Base-by-base conservation (phyloP, 345 rosid genomes). In the Erysimum cheiranthoides region DNA sequence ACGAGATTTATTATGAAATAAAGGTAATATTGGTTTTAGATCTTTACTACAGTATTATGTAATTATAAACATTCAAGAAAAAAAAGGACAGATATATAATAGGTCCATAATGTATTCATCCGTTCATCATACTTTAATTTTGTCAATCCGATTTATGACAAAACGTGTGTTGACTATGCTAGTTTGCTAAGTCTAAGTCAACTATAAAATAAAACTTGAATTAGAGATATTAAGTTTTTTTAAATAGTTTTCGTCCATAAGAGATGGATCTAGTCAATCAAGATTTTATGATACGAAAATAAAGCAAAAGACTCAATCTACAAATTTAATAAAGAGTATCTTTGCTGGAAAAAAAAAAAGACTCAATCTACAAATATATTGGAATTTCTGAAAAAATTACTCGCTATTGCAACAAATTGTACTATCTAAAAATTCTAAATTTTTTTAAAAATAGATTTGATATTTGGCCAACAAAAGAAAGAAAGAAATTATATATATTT, bases 111-210 rank as follows among this genome's bases (percentile, higher is more conserved):
- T 40, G 3, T 31, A 31, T 31, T 31, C 5, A 40, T 5, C 14
- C 13, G 4, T 11, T 40, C 14, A 40, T 14, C 40, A 36, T 35
- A 35, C 10, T 35, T 35, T 40, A 11, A 40, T 40, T 11, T 40
- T 11, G 45, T 12, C 45, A 4, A 40, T 40, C n/a, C 40, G 21
- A 57, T 31, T 57, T 57, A 56, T 56, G 39, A 31, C 21, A 6
- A 13, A 56, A 30, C 32, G 38, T 11, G 27, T 56, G 62, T 58
- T 30, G 63, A 58, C 42, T 58, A 30, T 54, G 40, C 42, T 8
- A 34, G 2, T 34, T 58, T 58, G 27, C 14, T 10, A 58, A 34
- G 27, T 34, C 27, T 58, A 58, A 58, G 63, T 16, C 42, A 58
- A 34, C 42, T 12, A 32, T 32, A 34, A 14, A 50, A 11, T 6